phyloP scores from a whole-genome alignment of 2,329 filamentous ascomycete species.

The Pseudocercospora crystallina region DNA sequence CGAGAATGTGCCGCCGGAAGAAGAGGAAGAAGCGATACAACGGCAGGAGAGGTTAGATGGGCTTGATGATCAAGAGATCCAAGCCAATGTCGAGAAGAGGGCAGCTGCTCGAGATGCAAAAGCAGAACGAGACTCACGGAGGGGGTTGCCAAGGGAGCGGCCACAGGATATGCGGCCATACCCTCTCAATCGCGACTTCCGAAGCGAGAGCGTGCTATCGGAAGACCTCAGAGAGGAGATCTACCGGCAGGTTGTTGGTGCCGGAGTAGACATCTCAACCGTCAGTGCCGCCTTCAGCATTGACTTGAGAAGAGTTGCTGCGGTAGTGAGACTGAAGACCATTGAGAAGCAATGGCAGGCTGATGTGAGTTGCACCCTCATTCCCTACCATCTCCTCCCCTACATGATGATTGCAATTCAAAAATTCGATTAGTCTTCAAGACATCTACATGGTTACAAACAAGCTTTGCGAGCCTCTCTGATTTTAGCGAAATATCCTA shows the following conservation, averaged over 20 bases:
- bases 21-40: constrained; percentile 29
- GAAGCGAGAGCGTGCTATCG: constrained; percentile 70
- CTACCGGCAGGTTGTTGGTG: constrained; percentile 65
- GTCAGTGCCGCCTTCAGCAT: constrained; percentile 76
- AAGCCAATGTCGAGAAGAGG: constrained; percentile 16
- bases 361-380: constrained; percentile 61
- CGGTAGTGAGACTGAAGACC: constrained; percentile 81
- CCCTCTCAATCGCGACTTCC: constrained; percentile 70
- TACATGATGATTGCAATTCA: constrained; percentile 66
- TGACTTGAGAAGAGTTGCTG: constrained; percentile 80
- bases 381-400: constrained; percentile 3
- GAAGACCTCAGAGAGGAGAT: constrained; percentile 72
- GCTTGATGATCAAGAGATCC: constrained; percentile 24
- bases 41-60: constrained; percentile 24
- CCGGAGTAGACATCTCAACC: constrained; percentile 68
- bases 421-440: constrained; percentile 99
- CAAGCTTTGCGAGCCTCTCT: constrained; percentile 72
- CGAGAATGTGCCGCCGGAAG: constrained; percentile 27
- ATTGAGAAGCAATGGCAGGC: constrained; percentile 75
- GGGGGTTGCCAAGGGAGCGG: constrained; percentile 29
- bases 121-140: constrained; percentile 22
- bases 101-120: constrained; percentile 21
- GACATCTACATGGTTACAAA: constrained; percentile 90
- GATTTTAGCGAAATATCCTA: constrained; percentile 42
- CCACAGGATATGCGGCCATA: constrained; percentile 58